These are phyloP conservation scores for Cantharellus cinnabarinus DNA, from an alignment of 768 basidiomycete species.

Conservation along the genomic window DNA sequence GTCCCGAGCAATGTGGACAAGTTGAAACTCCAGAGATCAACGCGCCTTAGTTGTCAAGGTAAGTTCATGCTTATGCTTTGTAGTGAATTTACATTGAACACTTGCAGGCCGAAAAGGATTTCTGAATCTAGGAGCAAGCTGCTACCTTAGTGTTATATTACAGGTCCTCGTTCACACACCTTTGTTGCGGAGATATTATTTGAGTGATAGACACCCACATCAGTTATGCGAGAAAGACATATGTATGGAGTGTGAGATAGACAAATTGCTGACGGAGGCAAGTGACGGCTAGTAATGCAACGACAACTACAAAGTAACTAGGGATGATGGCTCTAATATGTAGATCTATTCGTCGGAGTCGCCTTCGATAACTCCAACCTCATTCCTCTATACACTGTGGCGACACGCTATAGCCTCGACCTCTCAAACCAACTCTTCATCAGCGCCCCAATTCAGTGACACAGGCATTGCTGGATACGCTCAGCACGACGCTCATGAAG, in stretches of 20 bases:
- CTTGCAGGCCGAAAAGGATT: slow-evolving; percentile 49
- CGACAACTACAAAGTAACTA: no score
- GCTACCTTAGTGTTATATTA: slow-evolving; percentile 81
- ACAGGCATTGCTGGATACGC: slow-evolving; percentile 70
- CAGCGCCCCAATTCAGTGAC: slow-evolving; percentile 9
- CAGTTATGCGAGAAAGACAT: slow-evolving; percentile 42
- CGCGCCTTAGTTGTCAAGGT: slow-evolving; percentile 58
- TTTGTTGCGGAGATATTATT: slow-evolving; percentile 68
- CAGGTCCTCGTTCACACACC: slow-evolving; percentile 85
- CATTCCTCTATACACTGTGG: slow-evolving; percentile 75
- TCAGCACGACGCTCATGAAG: slow-evolving; percentile 88
- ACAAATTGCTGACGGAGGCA: slow-evolving; percentile 61
- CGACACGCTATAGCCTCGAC: slow-evolving; percentile 14
- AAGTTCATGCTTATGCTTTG: neutral
- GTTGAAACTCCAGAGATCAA: slow-evolving; percentile 28
- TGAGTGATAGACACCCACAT: slow-evolving; percentile 75
- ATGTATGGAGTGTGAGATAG: slow-evolving; percentile 89
- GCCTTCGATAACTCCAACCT: slow-evolving; percentile 57
- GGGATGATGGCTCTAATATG: neutral
- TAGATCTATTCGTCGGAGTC: slow-evolving; percentile 29
- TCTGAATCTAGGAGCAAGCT: slow-evolving; percentile 79
- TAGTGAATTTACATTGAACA: neutral
- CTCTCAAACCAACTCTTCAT: slow-evolving; percentile 24
- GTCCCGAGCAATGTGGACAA: slow-evolving; percentile 23
- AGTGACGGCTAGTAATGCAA: neutral